These are phyloP conservation scores for Fistulifera solaris DNA, from an alignment of 108 stramenopile species.

Conservation along the genomic window DNA sequence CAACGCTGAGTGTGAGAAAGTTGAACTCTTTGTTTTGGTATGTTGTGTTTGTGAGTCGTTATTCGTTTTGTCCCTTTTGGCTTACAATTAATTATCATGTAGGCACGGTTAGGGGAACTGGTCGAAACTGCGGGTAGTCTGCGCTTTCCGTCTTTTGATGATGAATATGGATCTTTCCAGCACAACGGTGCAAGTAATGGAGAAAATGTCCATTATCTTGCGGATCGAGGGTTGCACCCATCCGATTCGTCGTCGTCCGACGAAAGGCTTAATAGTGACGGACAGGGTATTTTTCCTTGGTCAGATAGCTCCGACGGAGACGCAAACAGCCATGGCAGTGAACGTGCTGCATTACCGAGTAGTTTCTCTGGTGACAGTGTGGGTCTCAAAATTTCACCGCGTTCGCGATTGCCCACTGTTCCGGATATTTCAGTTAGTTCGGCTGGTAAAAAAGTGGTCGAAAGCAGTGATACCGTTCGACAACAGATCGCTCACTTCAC, in stretches of 20 bases:
- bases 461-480: constrained; percentile 29
- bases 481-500: constrained; percentile 56
- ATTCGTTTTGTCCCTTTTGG: constrained; percentile 4
- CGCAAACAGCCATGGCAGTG: constrained; percentile 7
- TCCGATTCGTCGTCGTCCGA: constrained; percentile 49
- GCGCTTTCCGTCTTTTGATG: constrained; percentile 38
- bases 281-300: constrained; percentile 26
- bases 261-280: constrained; percentile 12
- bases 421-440: not conserved
- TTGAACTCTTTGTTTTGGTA: constrained; percentile 44
- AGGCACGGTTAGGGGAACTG: constrained; percentile 59
- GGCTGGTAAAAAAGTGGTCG: constrained; percentile 5
- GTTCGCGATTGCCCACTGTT: not conserved
- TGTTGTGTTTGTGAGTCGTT: too few species aligned
- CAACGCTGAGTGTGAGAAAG: constrained; percentile 75
- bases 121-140: constrained; percentile 73
- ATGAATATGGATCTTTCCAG: constrained; percentile 8
- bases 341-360: not conserved
- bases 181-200: not conserved
- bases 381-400: not conserved
- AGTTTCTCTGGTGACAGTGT: not conserved
- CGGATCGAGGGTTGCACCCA: constrained; percentile 54
- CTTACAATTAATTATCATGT: too few species aligned
- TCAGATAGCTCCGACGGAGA: constrained; percentile 36
- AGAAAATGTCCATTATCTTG: constrained; percentile 24